Evolutionary conservation across 306 rosid genomes (phyloP).

Genomic region (Fragaria ananassa): DNA sequence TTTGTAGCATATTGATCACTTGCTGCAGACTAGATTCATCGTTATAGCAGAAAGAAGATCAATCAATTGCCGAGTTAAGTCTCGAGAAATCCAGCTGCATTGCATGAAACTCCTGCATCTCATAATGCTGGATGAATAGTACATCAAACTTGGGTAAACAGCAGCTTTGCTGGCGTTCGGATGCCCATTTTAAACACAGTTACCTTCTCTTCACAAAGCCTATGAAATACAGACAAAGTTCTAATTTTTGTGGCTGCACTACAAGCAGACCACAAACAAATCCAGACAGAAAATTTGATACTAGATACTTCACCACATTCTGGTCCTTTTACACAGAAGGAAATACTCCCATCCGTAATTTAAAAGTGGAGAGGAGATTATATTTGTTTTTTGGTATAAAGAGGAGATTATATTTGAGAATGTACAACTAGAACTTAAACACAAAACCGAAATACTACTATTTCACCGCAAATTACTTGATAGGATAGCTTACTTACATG

Average conservation of each 20-base stretch:
- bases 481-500: not conserved
- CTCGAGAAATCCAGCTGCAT: not conserved
- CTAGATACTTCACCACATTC: not conserved
- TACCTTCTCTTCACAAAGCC: not conserved
- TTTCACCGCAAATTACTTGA: not conserved
- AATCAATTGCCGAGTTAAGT: not conserved
- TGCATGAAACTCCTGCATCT: not conserved
- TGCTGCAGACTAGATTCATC: not conserved
- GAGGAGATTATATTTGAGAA: not conserved
- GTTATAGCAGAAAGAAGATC: not conserved
- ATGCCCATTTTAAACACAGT: not conserved
- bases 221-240: not conserved
- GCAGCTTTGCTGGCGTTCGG: not conserved
- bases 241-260: not conserved
- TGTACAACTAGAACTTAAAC: not conserved
- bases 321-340: not conserved
- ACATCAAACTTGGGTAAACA: not conserved
- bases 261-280: not conserved
- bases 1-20: not conserved
- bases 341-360: not conserved
- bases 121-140: not conserved
- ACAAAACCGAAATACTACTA: not conserved
- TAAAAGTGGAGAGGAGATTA: not conserved
- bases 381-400: not conserved
- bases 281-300: not conserved